Evolutionary conservation across 257 asterid genomes (phyloP).

Genomic region (Voacanga thouarsii): DNA sequence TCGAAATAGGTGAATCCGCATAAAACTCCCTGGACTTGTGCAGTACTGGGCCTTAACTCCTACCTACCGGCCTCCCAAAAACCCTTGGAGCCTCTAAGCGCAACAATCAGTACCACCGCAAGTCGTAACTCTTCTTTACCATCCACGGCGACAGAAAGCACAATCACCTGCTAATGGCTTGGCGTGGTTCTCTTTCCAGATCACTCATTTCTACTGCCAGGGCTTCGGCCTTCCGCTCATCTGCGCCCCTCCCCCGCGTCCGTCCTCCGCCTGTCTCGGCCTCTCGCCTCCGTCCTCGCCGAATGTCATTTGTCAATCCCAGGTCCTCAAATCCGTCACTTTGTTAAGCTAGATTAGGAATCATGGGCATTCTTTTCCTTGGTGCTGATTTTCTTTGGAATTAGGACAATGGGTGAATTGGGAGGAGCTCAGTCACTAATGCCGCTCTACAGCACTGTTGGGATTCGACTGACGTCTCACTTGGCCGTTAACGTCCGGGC

Average conservation of each 20-base stretch:
- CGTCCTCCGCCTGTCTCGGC: constrained; percentile 57
- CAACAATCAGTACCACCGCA: neutral
- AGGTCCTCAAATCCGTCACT: constrained; percentile 41
- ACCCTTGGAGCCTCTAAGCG: neutral
- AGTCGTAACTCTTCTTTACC: neutral
- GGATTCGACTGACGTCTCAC: constrained; percentile 65
- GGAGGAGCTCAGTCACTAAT: constrained; percentile 74
- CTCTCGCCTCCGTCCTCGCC: constrained; percentile 59
- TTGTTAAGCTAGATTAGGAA: neutral
- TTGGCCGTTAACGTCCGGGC: constrained; percentile 66
- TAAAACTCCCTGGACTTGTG: too few relatives aligned
- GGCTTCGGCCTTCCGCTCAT: constrained; percentile 68
- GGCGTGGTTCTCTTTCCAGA: constrained; percentile 81
- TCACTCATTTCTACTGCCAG: constrained; percentile 65
- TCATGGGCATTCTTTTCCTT: neutral
- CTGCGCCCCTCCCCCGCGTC: constrained; percentile 48
- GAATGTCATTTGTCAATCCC: constrained; percentile 67
- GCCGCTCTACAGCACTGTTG: constrained; percentile 52
- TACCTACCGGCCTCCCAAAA: neutral
- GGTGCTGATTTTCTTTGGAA: neutral
- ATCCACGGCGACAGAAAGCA: constrained; percentile 4
- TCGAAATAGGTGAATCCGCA: too few relatives aligned
- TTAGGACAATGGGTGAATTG: constrained; percentile 69
- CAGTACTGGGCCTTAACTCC: too few relatives aligned
- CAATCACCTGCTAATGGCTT: constrained; percentile 57